Conservation (phyloP, 108 stramenopile species). For the Cyclotella atomus region DNA sequence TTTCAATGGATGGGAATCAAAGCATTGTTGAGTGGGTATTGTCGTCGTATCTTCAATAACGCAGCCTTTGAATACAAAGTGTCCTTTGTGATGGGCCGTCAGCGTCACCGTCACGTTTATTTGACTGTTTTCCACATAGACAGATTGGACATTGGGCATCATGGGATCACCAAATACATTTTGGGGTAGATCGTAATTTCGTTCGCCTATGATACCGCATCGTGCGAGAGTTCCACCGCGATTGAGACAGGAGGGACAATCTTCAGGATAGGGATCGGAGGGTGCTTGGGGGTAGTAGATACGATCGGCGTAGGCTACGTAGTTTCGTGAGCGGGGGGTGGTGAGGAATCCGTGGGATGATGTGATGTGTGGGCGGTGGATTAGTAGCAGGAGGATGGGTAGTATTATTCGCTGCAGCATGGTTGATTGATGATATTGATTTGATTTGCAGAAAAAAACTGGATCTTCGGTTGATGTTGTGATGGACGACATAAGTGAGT, state of each 20-base stretch:
- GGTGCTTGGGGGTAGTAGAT: conserved; percentile 7
- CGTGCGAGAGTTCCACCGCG: conserved; percentile 37
- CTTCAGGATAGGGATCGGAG: conserved; percentile 18
- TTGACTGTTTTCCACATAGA: conserved; percentile 27
- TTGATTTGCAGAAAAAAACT: too few relatives aligned
- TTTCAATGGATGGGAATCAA: conserved; percentile 43
- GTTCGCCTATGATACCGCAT: conserved; percentile 33
- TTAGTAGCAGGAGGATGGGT: neutral
- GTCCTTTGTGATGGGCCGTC: conserved; percentile 69
- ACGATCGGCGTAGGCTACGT: conserved; percentile 32
- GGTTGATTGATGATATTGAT: too few relatives aligned
- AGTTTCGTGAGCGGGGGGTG: conserved; percentile 38
- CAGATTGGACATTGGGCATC: conserved; percentile 36
- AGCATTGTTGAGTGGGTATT: conserved; percentile 59
- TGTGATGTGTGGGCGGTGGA: neutral
- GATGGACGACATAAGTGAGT: too few relatives aligned
- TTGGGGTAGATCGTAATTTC: conserved; percentile 54
- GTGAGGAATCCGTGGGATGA: conserved; percentile 27
- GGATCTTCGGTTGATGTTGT: too few relatives aligned
- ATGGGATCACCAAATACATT: conserved; percentile 45
- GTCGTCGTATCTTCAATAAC: conserved; percentile 27
- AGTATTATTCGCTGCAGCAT: neutral
- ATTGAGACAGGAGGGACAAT: conserved; percentile 41
- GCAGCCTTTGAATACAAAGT: conserved; percentile 59
- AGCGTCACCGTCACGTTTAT: conserved; percentile 49